phyloP scores from a whole-genome alignment of 169 alveolate genomes.

The Theileria luwenshuni region DNA sequence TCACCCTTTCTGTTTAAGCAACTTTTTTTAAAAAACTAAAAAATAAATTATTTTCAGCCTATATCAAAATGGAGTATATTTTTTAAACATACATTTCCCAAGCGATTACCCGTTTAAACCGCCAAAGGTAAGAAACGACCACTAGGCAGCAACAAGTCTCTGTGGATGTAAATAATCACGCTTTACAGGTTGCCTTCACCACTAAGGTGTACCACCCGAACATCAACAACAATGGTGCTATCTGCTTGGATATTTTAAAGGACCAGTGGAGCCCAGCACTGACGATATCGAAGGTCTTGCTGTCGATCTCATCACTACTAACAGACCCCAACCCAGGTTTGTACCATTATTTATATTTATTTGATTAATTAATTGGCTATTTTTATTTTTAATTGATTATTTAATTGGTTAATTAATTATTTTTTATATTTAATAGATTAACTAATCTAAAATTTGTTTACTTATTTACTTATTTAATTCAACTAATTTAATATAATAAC shows the following conservation, averaged over 20 bases:
- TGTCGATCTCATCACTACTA: conserved; percentile 96
- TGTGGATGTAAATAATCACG: too few species aligned
- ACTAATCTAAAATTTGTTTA: too few species aligned
- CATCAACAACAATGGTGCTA: conserved; percentile 95
- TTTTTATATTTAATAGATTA: too few species aligned
- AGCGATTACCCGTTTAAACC: conserved; percentile 99
- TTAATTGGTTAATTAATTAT: too few species aligned
- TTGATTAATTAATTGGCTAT: background rate
- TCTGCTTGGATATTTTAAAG: conserved; percentile 97
- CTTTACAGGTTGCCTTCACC: conserved; percentile 86
- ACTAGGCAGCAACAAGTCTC: too few species aligned
- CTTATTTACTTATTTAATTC: background rate
- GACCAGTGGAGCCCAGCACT: conserved; percentile 99
- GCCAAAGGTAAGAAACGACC: conserved; percentile 96
- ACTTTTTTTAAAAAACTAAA: too few species aligned
- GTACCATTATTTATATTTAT: background rate
- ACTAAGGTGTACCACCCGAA: conserved; percentile 98
- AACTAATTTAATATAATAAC: too few species aligned
- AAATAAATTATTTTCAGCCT: conserved; percentile 86
- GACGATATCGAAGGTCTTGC: conserved; percentile 96
- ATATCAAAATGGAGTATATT: conserved; percentile 97
- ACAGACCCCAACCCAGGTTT: conserved; percentile 96
- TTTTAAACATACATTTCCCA: conserved; percentile 97
- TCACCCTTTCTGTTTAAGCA: too few species aligned
- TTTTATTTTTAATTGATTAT: too few species aligned